Conservation (phyloP, 177 flowering plant genomes). For the Telopea speciosissima region DNA sequence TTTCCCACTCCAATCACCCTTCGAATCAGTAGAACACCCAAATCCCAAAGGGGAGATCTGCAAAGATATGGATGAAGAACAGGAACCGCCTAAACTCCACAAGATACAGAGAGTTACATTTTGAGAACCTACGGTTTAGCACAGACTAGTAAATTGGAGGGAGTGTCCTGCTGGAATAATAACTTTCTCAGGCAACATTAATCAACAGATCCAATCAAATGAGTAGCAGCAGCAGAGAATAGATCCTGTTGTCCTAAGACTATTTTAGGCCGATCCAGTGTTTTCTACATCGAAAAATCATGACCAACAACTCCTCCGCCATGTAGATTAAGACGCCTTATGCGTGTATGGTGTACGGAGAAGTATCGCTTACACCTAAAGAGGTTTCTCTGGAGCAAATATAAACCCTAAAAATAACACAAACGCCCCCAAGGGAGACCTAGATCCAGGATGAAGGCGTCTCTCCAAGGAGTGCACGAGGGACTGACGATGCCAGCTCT, state of each 20-base stretch:
- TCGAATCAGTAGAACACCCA: background rate
- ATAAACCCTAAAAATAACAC: background rate
- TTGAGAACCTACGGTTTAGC: background rate
- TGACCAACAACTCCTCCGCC: background rate
- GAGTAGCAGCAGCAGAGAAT: background rate
- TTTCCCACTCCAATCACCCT: background rate
- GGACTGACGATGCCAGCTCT: background rate
- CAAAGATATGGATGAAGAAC: background rate
- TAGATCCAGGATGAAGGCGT: conserved; percentile 9
- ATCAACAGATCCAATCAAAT: background rate
- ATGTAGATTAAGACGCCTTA: conserved; percentile 3
- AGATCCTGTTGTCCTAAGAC: conserved; percentile 10
- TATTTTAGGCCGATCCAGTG: conserved; percentile 2
- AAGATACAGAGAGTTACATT: background rate
- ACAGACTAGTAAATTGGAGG: conserved; percentile 1
- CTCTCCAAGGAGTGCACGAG: conserved; percentile 2
- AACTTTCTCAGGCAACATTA: background rate
- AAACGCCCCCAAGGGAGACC: background rate
- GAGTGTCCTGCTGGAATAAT: background rate
- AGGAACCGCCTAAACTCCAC: background rate
- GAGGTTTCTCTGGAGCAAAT: background rate
- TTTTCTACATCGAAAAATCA: background rate
- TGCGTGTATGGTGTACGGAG: background rate
- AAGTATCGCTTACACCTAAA: background rate
- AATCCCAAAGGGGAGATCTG: background rate